A percentile compares a stretch with the other conserved stretches of the same genome.
Evolutionary conservation across 176 grass and related monocot genomes (phyloP).

Genomic region (Phoenix roebelenii): DNA sequence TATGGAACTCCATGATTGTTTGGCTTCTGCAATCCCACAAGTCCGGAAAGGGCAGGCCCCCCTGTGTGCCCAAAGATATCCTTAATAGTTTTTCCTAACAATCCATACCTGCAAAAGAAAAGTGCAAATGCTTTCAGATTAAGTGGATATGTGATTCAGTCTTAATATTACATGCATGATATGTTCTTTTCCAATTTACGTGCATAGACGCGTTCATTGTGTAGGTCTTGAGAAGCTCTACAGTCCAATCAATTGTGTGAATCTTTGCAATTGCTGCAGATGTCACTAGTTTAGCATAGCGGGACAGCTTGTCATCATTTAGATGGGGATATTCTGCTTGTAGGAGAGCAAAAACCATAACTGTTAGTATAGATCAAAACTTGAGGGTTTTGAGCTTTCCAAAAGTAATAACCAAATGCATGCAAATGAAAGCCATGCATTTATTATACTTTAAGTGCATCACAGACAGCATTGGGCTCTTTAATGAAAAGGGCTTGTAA

Average conservation of each 20-base stretch:
- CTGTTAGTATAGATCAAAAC: too few relatives aligned
- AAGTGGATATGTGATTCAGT: too few relatives aligned
- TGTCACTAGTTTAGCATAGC: conserved; percentile 39
- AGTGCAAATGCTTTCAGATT: neutral
- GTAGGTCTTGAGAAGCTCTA: conserved; percentile 50
- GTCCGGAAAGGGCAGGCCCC: conserved; percentile 28
- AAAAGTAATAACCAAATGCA: too few relatives aligned
- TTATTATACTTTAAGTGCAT: conserved; percentile 36
- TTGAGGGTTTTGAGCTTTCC: too few relatives aligned
- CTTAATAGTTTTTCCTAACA: conserved; percentile 52
- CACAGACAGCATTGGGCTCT: conserved; percentile 53
- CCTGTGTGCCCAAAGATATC: conserved; percentile 49
- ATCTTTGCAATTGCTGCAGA: conserved; percentile 56
- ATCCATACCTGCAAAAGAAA: conserved; percentile 42
- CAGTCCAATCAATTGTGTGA: conserved; percentile 68
- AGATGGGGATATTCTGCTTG: conserved; percentile 30
- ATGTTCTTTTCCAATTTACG: conserved; percentile 28
- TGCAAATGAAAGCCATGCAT: too few relatives aligned
- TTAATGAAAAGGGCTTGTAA: conserved; percentile 50
- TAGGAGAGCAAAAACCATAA: neutral
- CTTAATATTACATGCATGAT: too few relatives aligned
- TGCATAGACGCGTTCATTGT: conserved; percentile 37
- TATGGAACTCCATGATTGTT: conserved; percentile 47
- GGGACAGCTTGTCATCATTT: conserved; percentile 37
- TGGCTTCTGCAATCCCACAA: conserved; percentile 28